Evolutionary conservation across 768 basidiomycete species (phyloP).

Genomic region (Lactarius psammicola): DNA sequence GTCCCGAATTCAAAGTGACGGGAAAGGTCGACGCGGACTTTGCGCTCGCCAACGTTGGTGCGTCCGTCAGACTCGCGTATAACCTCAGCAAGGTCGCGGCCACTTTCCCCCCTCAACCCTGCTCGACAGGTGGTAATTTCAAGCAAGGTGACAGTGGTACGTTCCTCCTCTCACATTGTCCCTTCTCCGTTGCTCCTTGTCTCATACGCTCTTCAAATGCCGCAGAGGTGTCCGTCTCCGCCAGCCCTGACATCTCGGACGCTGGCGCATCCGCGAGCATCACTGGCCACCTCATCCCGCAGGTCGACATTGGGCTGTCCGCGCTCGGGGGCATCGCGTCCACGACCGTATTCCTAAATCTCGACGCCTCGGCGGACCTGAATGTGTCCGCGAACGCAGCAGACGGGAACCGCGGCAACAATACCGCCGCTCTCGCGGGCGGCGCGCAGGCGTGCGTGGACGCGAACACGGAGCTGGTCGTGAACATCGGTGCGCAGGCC

Average conservation of each 20-base stretch:
- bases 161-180: constrained; percentile 28
- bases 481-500: constrained; percentile 2
- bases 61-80: constrained; percentile 46
- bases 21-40: constrained; percentile 34
- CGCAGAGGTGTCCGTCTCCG: constrained; percentile 39
- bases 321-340: constrained; percentile 1
- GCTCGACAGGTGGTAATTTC: constrained; percentile 35
- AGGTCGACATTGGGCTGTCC: constrained; percentile 19
- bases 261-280: constrained; percentile 39
- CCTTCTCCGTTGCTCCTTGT: not conserved
- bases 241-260: constrained; percentile 34
- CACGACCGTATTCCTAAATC: constrained; percentile 14
- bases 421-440: not conserved
- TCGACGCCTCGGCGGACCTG: constrained; percentile 14
- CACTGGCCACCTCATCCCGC: constrained; percentile 50
- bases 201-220: constrained; percentile 32
- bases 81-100: constrained; percentile 43
- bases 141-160: constrained; percentile 44
- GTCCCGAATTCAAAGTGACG: constrained; percentile 47
- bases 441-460: constrained; percentile 14
- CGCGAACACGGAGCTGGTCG: constrained; percentile 6
- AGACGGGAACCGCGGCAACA: not conserved
- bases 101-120: constrained; percentile 43
- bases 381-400: not conserved
- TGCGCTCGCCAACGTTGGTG: constrained; percentile 39